Percentiles rank a stretch among this genome's conserved stretches.
Conservation (phyloP, 129 eudicot species). For the Lactuca saligna region DNA sequence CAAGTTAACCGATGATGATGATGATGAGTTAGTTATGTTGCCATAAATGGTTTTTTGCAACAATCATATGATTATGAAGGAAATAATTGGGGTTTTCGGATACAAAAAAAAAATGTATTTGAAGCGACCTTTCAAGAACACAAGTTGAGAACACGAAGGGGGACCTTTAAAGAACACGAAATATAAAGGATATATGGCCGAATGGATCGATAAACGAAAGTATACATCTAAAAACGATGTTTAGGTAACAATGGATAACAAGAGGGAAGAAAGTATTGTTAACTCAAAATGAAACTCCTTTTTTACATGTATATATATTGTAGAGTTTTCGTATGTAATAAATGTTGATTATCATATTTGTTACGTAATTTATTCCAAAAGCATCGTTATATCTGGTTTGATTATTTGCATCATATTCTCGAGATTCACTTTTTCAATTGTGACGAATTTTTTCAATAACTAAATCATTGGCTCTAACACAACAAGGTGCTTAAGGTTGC, state of each 20-base stretch:
- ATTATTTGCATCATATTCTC: background rate
- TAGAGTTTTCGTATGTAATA: background rate
- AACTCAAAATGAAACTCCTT: background rate
- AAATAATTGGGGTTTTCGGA: conserved; percentile 17
- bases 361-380: conserved; percentile 10
- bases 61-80: conserved; percentile 5
- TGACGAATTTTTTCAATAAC: too few relatives aligned
- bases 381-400: background rate
- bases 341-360: background rate
- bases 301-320: background rate
- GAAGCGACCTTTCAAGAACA: conserved; percentile 20
- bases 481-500: too few relatives aligned
- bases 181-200: background rate
- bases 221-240: background rate
- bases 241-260: background rate
- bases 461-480: too few relatives aligned
- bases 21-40: background rate
- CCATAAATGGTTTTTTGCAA: too few relatives aligned
- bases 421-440: too few relatives aligned
- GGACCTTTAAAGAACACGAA: conserved; percentile 21
- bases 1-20: conserved; percentile 48
- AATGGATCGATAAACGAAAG: conserved; percentile 2
- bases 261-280: conserved; percentile 1
- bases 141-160: conserved; percentile 9
- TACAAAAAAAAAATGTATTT: conserved; percentile 10